A percentile compares a stretch with the other conserved stretches of the same genome.
phyloP scores from a whole-genome alignment of 345 rosid genomes.

The Erysimum cheiranthoides region DNA sequence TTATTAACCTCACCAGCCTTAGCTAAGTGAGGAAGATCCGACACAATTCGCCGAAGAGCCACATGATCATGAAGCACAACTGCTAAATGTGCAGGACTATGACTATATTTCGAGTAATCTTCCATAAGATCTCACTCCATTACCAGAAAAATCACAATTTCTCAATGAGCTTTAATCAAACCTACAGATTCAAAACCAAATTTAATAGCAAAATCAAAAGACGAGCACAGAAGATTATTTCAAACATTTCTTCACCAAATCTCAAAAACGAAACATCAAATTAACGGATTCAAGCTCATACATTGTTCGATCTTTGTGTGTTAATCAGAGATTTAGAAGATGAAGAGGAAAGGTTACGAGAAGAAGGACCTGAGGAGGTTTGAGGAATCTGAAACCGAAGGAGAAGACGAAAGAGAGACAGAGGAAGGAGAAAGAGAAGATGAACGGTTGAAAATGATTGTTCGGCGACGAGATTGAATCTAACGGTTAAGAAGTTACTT shows the following conservation, averaged over 20 bases:
- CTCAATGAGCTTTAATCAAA: no score
- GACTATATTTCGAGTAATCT: slow-evolving; percentile 70
- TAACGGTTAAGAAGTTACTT: slow-evolving; percentile 34
- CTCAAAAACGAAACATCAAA: slow-evolving; percentile 14
- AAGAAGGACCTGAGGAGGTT: slow-evolving; percentile 17
- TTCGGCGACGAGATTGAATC: neutral
- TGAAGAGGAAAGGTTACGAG: slow-evolving; percentile 10
- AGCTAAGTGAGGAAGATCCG: slow-evolving; percentile 69
- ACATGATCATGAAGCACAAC: slow-evolving; percentile 79
- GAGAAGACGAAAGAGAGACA: slow-evolving; percentile 8
- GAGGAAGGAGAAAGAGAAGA: slow-evolving; percentile 35
- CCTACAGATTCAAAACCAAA: no score
- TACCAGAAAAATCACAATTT: no score
- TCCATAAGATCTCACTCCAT: slow-evolving; percentile 55
- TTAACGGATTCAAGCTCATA: neutral
- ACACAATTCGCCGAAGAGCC: slow-evolving; percentile 61
- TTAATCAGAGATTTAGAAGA: slow-evolving; percentile 5
- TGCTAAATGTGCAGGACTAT: slow-evolving; percentile 91
- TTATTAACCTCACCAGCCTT: slow-evolving; percentile 85
- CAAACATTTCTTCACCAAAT: slow-evolving; percentile 11
- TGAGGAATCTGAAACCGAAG: slow-evolving; percentile 13
- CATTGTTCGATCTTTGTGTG: neutral
- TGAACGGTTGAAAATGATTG: slow-evolving; percentile 20
- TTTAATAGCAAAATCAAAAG: no score
- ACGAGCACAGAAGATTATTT: no score